A percentile compares a stretch with the other conserved stretches of the same genome.
These are phyloP conservation scores for Medicago arabica DNA, from an alignment of 306 rosid genomes.

Conservation along the genomic window DNA sequence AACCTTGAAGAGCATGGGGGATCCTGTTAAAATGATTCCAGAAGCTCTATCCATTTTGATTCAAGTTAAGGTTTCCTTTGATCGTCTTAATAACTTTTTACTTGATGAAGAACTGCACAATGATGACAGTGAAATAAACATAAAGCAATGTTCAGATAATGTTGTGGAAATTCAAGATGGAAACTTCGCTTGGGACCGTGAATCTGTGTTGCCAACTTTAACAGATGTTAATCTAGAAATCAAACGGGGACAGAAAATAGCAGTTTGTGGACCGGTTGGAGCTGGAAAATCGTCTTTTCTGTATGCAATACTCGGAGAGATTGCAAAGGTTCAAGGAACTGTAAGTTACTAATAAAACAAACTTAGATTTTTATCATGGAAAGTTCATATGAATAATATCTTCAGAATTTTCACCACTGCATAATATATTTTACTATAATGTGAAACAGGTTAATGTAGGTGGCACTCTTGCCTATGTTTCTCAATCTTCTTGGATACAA, in stretches of 20 bases:
- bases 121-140: not conserved
- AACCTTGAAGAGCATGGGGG: not conserved
- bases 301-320: constrained; percentile 38
- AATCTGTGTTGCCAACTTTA: not conserved
- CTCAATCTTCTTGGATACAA: constrained; percentile 3
- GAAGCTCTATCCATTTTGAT: not conserved
- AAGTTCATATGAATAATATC: constrained; percentile 28
- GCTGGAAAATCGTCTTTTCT: constrained; percentile 50
- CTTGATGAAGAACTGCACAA: not conserved
- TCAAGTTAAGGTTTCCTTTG: not conserved
- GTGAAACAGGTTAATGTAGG: constrained; percentile 46
- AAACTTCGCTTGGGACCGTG: not conserved
- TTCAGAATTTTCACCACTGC: not conserved
- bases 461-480: constrained; percentile 47
- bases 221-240: not conserved
- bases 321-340: constrained; percentile 65
- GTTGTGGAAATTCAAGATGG: not conserved
- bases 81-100: not conserved
- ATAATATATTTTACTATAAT: not conserved
- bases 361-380: not conserved
- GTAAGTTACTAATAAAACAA: constrained; percentile 50
- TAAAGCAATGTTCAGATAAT: not conserved
- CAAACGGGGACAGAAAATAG: constrained; percentile 36
- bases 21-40: not conserved
- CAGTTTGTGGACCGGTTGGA: constrained; percentile 85